Conservation (phyloP, 257 asterid species). For the Forsythia viridissima region DNA sequence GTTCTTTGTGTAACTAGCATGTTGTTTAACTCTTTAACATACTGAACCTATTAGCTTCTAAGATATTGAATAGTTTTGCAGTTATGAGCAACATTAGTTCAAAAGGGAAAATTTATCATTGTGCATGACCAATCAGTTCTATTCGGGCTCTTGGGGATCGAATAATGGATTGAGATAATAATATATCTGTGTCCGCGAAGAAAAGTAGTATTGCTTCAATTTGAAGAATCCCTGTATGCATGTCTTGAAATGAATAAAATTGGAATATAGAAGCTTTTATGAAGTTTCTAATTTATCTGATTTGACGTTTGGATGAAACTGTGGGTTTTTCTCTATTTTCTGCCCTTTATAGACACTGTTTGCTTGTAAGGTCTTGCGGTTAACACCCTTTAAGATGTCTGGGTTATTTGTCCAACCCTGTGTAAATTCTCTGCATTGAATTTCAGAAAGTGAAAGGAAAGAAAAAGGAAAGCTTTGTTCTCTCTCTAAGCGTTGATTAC, state of each 20-base stretch:
- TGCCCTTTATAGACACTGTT: neutral
- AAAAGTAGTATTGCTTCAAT: neutral
- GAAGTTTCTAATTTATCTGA: neutral
- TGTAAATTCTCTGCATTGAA: neutral
- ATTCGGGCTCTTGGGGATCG: neutral
- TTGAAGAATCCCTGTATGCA: neutral
- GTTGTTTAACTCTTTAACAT: neutral
- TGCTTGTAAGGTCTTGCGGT: neutral
- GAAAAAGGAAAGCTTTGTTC: neutral
- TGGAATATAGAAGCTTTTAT: neutral
- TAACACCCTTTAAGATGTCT: neutral
- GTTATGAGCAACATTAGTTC: neutral
- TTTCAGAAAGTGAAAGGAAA: neutral
- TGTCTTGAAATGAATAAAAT: neutral
- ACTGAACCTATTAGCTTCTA: neutral
- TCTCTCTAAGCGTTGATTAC: neutral
- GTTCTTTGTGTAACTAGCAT: neutral
- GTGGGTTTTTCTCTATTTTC: neutral
- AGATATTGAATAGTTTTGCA: neutral
- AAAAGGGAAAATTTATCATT: neutral
- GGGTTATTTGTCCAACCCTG: neutral
- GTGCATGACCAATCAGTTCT: neutral
- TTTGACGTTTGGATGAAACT: neutral
- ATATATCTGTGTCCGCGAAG: neutral
- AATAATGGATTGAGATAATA: neutral